Evolutionary conservation across 192 early-diverging fungal species (phyloP).

Genomic region (Backusella luteola): DNA sequence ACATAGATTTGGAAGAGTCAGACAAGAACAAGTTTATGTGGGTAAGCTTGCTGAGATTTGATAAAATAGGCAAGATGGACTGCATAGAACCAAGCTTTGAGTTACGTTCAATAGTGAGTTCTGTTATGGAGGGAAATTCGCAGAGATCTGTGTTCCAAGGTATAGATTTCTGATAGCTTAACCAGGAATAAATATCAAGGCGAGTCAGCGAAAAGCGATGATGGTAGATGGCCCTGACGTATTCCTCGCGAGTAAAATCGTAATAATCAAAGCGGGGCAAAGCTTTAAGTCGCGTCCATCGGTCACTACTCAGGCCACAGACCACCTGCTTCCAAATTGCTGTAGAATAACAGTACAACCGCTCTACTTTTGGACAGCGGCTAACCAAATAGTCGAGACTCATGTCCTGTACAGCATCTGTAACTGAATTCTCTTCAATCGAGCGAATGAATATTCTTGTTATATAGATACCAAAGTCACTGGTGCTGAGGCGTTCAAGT

Average conservation of each 20-base stretch:
- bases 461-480: background rate
- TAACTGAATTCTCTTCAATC: background rate
- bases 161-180: background rate
- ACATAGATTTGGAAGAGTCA: background rate
- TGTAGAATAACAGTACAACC: background rate
- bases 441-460: background rate
- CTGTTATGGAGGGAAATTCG: background rate
- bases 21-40: background rate
- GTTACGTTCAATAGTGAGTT: background rate
- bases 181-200: slow-evolving; percentile 1
- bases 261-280: background rate
- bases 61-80: background rate
- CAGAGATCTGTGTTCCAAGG: background rate
- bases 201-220: background rate
- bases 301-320: background rate
- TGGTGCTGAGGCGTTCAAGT: background rate
- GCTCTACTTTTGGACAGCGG: slow-evolving; percentile 1
- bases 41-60: background rate
- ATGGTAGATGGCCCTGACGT: background rate
- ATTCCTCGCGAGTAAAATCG: background rate
- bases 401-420: background rate
- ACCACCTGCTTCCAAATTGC: background rate
- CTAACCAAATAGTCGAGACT: background rate
- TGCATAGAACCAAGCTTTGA: background rate
- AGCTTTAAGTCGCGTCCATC: slow-evolving; percentile 2